Conservation (phyloP, 331 rosid species). For the Malus hybrid region DNA sequence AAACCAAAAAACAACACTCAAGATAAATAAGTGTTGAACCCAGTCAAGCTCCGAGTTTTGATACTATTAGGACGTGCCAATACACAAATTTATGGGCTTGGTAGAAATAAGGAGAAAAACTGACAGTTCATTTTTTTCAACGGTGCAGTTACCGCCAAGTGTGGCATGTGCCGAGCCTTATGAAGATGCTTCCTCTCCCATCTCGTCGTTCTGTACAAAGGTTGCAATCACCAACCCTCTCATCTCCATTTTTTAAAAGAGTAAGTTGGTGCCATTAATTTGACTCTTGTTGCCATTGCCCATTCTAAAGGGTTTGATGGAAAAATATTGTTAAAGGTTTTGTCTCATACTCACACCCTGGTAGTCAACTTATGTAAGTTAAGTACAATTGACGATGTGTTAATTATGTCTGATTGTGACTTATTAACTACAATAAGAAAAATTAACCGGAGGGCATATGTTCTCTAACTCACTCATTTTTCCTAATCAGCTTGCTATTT, state of each 20-base stretch:
- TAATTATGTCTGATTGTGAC: background rate
- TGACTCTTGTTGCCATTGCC: background rate
- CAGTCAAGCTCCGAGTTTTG: too few species aligned
- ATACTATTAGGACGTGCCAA: background rate
- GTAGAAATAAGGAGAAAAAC: background rate
- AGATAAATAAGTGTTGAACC: too few species aligned
- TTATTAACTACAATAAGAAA: background rate
- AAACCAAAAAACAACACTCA: too few species aligned
- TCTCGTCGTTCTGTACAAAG: background rate
- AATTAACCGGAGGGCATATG: background rate
- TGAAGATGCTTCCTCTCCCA: background rate
- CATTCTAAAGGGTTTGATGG: background rate
- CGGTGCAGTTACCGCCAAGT: background rate
- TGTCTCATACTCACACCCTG: background rate
- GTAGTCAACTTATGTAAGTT: background rate
- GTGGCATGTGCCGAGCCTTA: background rate
- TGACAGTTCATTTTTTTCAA: background rate
- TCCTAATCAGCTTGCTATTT: background rate
- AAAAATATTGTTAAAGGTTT: background rate
- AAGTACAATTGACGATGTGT: background rate
- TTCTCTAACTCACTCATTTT: background rate
- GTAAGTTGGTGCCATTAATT: background rate
- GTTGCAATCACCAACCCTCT: background rate
- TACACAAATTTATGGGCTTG: background rate
- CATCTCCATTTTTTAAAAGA: background rate